These are phyloP conservation scores for Penicillium brevicompactum DNA, from an alignment of 2,329 filamentous ascomycete genomes.

Conservation along the genomic window DNA sequence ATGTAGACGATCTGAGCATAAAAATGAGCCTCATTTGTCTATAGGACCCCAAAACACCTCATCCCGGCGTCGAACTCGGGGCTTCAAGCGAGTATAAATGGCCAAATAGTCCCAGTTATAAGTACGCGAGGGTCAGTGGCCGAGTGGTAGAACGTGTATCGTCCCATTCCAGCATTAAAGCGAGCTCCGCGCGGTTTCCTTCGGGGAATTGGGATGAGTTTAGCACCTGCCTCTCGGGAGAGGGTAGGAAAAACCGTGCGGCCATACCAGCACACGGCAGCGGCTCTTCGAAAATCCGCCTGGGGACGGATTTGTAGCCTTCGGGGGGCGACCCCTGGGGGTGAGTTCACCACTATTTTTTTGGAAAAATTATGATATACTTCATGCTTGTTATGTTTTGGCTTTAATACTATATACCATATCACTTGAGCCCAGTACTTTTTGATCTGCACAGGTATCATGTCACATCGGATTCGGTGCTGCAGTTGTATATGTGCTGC, in stretches of 20 bases:
- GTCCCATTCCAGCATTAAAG: neutral
- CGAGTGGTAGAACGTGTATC: neutral
- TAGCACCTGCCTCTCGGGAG: neutral
- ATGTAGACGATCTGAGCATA: neutral
- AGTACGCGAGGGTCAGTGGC: neutral
- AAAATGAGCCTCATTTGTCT: neutral
- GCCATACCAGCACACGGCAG: neutral
- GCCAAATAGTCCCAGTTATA: neutral
- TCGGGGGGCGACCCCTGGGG: neutral
- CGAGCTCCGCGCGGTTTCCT: neutral
- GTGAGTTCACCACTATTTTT: neutral
- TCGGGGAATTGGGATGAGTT: neutral
- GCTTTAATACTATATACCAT: too few relatives aligned
- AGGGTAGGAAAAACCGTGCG: neutral
- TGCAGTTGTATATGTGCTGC: too few relatives aligned
- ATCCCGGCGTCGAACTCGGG: neutral
- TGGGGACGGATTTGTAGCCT: neutral
- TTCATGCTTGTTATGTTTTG: too few relatives aligned
- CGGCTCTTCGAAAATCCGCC: neutral
- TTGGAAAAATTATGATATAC: neutral
- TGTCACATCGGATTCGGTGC: too few relatives aligned
- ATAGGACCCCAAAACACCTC: neutral
- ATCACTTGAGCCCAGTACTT: too few relatives aligned
- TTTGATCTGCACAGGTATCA: too few relatives aligned
- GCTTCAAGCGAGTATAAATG: neutral